These are phyloP conservation scores for Primulina eburnea DNA, from an alignment of 257 asterid species.

Conservation along the genomic window DNA sequence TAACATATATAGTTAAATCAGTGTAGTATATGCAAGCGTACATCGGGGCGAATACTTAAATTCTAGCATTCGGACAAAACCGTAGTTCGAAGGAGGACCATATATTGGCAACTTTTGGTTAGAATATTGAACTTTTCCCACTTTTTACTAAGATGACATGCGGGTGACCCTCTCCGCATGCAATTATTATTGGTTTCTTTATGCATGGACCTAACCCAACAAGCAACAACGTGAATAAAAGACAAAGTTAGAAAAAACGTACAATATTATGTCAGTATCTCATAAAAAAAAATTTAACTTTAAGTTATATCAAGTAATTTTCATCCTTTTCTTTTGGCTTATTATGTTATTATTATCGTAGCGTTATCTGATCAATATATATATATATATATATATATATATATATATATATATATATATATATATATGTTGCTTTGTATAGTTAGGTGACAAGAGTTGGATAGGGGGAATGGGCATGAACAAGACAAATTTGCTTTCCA, in stretches of 20 bases:
- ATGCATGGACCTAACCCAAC: conserved; percentile 13
- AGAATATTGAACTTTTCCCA: conserved; percentile 26
- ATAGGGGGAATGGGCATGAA: conserved; percentile 15
- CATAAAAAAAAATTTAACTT: not conserved
- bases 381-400: too few relatives aligned
- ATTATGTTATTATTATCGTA: not conserved
- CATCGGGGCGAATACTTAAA: too few relatives aligned
- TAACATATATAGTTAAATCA: too few relatives aligned
- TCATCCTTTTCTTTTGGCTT: not conserved
- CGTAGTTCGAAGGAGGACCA: conserved; percentile 25
- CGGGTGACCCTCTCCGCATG: conserved; percentile 26
- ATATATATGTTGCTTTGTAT: too few relatives aligned
- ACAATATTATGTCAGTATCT: conserved; percentile 29
- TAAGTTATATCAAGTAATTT: not conserved
- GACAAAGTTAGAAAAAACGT: conserved; percentile 18
- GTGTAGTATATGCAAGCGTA: too few relatives aligned
- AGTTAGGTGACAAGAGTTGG: conserved; percentile 16
- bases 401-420: too few relatives aligned
- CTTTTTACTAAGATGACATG: conserved; percentile 25
- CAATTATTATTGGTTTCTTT: conserved; percentile 22
- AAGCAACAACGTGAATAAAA: conserved; percentile 16
- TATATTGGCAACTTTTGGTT: conserved; percentile 27
- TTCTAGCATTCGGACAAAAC: not conserved
- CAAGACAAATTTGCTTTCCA: conserved; percentile 40
- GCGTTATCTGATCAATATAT: too few relatives aligned